phyloP scores from a whole-genome alignment of 306 rosid genomes.

The Senna siamea region DNA sequence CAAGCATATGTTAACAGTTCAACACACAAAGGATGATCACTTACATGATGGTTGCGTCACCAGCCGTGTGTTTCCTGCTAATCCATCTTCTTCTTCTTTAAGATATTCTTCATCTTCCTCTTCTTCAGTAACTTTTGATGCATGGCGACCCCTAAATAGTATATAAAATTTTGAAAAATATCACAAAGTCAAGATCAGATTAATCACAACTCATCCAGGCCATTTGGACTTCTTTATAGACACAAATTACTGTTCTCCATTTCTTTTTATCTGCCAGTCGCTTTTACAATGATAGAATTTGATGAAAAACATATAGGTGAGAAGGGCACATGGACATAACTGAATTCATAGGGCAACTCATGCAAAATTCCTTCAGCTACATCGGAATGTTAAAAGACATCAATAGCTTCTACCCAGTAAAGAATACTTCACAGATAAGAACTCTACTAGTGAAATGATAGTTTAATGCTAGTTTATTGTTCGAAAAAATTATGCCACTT shows the following conservation, averaged over 20 bases:
- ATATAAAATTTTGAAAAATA: conserved; percentile 14
- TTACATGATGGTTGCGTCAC: conserved; percentile 90
- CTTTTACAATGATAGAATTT: not conserved
- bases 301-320: not conserved
- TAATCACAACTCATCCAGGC: conserved; percentile 3
- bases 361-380: not conserved
- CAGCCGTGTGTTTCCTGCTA: conserved; percentile 73
- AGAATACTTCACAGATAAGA: not conserved
- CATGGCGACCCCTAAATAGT: conserved; percentile 89
- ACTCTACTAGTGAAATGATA: not conserved
- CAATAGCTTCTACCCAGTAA: not conserved
- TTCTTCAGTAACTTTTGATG: conserved; percentile 92
- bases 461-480: not conserved
- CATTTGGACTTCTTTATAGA: conserved; percentile 13
- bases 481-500: not conserved
- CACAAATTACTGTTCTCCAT: not conserved
- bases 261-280: not conserved
- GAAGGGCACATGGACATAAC: not conserved
- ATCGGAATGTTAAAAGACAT: not conserved
- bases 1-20: not conserved
- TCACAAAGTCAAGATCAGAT: not conserved
- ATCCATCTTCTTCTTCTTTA: conserved; percentile 92
- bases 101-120: conserved; percentile 97
- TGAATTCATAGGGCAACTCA: not conserved
- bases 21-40: conserved; percentile 25